These are phyloP conservation scores for Cyberlindnera xylosilytica DNA, from an alignment of 805 yeast species.

Conservation along the genomic window DNA sequence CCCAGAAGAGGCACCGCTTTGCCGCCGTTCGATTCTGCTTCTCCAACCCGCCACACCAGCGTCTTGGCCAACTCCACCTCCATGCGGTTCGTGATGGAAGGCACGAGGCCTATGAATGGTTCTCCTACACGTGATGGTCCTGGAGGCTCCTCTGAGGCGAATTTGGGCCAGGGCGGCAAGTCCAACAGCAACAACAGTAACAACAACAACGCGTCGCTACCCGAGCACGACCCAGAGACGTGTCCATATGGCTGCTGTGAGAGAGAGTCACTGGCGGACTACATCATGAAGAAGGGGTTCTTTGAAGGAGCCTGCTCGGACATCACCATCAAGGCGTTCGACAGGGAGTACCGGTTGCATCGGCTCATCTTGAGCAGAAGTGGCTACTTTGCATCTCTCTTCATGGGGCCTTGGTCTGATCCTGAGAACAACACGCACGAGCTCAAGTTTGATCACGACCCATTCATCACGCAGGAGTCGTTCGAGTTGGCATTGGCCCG, in stretches of 20 bases:
- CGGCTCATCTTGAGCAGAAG: slow-evolving; percentile 42
- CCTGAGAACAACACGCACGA: slow-evolving; percentile 24
- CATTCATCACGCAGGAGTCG: slow-evolving; percentile 39
- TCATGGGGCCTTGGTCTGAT: slow-evolving; percentile 42
- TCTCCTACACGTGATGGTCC: slow-evolving; percentile 3
- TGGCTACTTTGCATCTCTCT: slow-evolving; percentile 45
- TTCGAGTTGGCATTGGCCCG: slow-evolving; percentile 47
- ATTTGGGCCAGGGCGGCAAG: not conserved
- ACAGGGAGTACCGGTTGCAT: slow-evolving; percentile 42
- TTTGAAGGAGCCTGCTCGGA: slow-evolving; percentile 46
- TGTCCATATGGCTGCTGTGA: slow-evolving; percentile 31
- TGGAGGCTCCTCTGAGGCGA: not conserved
- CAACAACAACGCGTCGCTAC: not conserved
- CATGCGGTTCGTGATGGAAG: no score
- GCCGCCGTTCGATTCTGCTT: not conserved
- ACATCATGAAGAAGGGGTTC: slow-evolving; percentile 38
- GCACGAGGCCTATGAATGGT: not conserved
- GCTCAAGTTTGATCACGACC: slow-evolving; percentile 38
- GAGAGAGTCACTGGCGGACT: slow-evolving; percentile 25
- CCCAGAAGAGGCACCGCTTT: not conserved
- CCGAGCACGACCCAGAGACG: slow-evolving; percentile 10
- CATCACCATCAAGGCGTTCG: slow-evolving; percentile 46
- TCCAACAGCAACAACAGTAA: no score
- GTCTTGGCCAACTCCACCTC: no score
- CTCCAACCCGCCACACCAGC: not conserved